These are phyloP conservation scores for Graphilbum ipis-grandicollis DNA, from an alignment of 2,329 filamentous ascomycete species.

Conservation along the genomic window DNA sequence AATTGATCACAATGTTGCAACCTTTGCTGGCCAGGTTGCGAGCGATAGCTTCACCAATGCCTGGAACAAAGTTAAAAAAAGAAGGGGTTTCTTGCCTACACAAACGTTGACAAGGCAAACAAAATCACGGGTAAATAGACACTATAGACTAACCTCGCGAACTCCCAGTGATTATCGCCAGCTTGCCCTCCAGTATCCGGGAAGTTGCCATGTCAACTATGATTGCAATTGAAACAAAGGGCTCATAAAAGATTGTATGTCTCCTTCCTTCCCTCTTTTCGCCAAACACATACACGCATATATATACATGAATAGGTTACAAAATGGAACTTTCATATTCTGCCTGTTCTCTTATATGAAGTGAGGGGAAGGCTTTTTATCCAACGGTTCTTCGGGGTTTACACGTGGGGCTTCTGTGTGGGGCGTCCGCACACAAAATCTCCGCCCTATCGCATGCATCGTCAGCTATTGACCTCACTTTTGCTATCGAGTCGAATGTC, in stretches of 20 bases:
- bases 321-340: too few species aligned
- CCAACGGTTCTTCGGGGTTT: too few species aligned
- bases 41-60: slow-evolving; percentile 50
- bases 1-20: slow-evolving; percentile 51
- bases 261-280: too few species aligned
- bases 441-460: too few species aligned
- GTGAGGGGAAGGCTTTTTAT: too few species aligned
- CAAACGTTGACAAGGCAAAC: too few species aligned
- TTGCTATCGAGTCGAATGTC: too few species aligned
- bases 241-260: not conserved
- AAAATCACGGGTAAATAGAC: not conserved
- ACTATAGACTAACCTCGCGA: slow-evolving; percentile 38
- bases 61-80: slow-evolving; percentile 20
- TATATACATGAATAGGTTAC: too few species aligned
- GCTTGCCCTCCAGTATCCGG: slow-evolving; percentile 57
- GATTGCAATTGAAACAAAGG: not conserved
- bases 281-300: too few species aligned
- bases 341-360: too few species aligned
- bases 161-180: slow-evolving; percentile 64
- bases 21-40: slow-evolving; percentile 58
- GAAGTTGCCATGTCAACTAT: slow-evolving; percentile 9
- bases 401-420: not conserved
- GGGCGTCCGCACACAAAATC: not conserved
- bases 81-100: too few species aligned
- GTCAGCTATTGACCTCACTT: too few species aligned